A percentile compares a stretch with the other conserved stretches of the same genome.
Evolutionary conservation across 1,284 basidiomycete genomes (phyloP).

Genomic region (Fomitopsis betulina): DNA sequence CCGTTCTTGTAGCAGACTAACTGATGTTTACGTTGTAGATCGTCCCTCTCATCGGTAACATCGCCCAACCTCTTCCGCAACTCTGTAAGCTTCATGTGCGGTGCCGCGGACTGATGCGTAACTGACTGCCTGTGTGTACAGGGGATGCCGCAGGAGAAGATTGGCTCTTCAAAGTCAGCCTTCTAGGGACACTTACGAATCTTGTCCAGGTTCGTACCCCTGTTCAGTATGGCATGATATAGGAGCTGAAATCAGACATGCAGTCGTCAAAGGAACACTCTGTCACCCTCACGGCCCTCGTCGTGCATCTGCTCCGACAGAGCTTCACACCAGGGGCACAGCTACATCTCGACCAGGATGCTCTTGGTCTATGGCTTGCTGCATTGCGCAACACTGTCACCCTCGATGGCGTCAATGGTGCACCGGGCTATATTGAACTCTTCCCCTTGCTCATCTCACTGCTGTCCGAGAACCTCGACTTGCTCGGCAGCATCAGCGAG

Average conservation of each 20-base stretch:
- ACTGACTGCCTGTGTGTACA: constrained; percentile 21
- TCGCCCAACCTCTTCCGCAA: constrained; percentile 66
- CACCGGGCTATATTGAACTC: constrained; percentile 59
- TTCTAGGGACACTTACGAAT: constrained; percentile 71
- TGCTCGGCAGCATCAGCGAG: constrained; percentile 61
- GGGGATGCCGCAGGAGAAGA: constrained; percentile 70
- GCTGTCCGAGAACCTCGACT: constrained; percentile 69
- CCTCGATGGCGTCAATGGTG: constrained; percentile 42
- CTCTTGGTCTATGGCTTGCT: constrained; percentile 70
- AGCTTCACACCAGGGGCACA: constrained; percentile 66
- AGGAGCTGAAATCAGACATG: neutral
- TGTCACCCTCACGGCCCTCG: constrained; percentile 47
- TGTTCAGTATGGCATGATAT: neutral
- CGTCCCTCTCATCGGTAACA: constrained; percentile 59
- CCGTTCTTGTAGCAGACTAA: neutral
- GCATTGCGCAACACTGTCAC: constrained; percentile 67
- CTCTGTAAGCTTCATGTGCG: constrained; percentile 54
- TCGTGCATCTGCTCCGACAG: constrained; percentile 76
- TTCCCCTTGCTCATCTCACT: constrained; percentile 62
- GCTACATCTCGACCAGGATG: constrained; percentile 77
- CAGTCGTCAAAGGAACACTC: constrained; percentile 65
- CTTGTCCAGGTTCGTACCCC: constrained; percentile 55
- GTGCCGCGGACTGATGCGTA: constrained; percentile 6
- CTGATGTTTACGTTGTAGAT: constrained; percentile 42
- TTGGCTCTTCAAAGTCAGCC: constrained; percentile 73